phyloP scores from a whole-genome alignment of 495 filamentous ascomycete genomes.

The Pseudevernia furfuracea region DNA sequence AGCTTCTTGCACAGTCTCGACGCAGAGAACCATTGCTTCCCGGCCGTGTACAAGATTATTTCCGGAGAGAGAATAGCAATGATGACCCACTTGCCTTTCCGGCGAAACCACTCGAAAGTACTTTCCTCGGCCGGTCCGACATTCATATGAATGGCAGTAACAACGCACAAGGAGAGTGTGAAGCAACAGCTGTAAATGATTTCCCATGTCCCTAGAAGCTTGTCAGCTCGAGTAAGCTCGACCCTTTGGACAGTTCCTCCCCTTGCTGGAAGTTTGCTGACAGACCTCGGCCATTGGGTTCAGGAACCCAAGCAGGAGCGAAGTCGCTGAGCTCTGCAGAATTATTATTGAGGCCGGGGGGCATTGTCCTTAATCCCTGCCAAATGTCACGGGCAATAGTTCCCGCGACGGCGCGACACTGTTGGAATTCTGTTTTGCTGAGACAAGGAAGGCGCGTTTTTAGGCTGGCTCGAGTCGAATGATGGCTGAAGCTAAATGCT shows the following conservation, averaged over 20 bases:
- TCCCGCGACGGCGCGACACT: too few relatives aligned
- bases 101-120: background rate
- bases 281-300: conserved; percentile 28
- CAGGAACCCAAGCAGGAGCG: conserved; percentile 23
- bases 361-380: too few relatives aligned
- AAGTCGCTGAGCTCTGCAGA: conserved; percentile 4
- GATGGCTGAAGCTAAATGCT: too few relatives aligned
- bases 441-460: too few relatives aligned
- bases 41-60: conserved; percentile 17
- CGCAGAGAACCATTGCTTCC: conserved; percentile 14
- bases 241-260: background rate
- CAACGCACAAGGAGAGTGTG: conserved; percentile 31
- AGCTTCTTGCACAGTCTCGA: conserved; percentile 6
- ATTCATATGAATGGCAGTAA: conserved; percentile 31
- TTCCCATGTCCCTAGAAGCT: conserved; percentile 23
- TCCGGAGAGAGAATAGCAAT: conserved; percentile 21
- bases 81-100: conserved; percentile 15
- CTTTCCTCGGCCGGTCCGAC: conserved; percentile 19
- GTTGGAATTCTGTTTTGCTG: too few relatives aligned
- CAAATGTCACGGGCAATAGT: too few relatives aligned
- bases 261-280: background rate
- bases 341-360: conserved; percentile 2
- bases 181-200: conserved; percentile 31
- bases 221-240: background rate
- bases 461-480: too few relatives aligned